Percentiles rank a stretch among this genome's conserved stretches.
phyloP scores from a whole-genome alignment of 164 flowering plant species.

The Platanus orientalis region DNA sequence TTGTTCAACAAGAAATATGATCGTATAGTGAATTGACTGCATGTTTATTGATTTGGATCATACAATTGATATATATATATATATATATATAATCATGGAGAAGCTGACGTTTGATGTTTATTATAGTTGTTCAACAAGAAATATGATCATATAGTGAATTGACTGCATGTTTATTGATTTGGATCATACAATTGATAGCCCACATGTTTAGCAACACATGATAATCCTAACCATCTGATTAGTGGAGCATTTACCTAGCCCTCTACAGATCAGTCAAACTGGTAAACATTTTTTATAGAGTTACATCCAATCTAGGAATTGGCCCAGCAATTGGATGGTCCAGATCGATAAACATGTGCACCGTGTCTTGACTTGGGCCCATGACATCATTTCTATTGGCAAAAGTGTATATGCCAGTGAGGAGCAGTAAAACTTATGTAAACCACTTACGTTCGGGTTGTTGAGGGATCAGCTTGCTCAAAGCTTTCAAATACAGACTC shows the following conservation, averaged over 20 bases:
- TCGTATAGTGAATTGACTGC: neutral
- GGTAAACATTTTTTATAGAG: neutral
- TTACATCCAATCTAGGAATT: neutral
- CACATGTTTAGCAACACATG: neutral
- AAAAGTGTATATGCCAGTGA: neutral
- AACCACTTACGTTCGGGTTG: slow-evolving; percentile 75
- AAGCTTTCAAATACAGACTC: slow-evolving; percentile 98
- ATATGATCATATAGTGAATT: neutral
- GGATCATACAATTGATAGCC: neutral
- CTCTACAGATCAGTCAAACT: neutral
- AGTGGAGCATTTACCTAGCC: no score
- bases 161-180: slow-evolving; percentile 1
- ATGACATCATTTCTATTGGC: neutral
- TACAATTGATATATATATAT: neutral
- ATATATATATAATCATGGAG: neutral
- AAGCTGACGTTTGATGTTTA: neutral
- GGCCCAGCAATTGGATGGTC: neutral
- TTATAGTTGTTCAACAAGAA: slow-evolving; percentile 1
- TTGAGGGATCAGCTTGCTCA: slow-evolving; percentile 98
- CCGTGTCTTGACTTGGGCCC: no score
- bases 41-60: slow-evolving; percentile 3
- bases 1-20: neutral
- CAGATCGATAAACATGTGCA: slow-evolving; percentile 2
- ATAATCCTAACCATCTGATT: neutral
- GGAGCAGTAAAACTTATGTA: neutral